phyloP scores from a whole-genome alignment of 495 filamentous ascomycete genomes.

The Neurospora sp. region DNA sequence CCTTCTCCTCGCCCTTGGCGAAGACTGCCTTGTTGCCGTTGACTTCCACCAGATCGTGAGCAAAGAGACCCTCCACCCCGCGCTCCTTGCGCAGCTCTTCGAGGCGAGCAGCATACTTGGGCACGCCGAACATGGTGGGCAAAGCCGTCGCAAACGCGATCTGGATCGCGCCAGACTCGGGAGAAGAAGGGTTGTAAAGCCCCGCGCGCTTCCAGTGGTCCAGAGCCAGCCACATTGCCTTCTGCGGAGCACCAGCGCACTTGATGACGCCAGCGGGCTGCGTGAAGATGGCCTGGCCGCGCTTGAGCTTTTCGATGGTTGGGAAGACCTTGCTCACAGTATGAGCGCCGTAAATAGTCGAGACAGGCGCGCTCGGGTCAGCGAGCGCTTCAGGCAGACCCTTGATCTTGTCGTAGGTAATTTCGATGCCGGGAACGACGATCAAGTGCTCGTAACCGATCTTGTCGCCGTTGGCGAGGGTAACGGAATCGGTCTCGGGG shows the following conservation, averaged over 20 bases:
- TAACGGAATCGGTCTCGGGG: conserved; percentile 49
- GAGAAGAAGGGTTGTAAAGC: conserved; percentile 39
- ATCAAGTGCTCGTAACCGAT: conserved; percentile 56
- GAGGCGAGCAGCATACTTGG: conserved; percentile 54
- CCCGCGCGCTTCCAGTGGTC: conserved; percentile 55
- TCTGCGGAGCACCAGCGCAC: conserved; percentile 62
- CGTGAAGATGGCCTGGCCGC: conserved; percentile 57
- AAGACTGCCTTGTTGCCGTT: conserved; percentile 47
- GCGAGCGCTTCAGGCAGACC: conserved; percentile 52
- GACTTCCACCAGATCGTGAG: conserved; percentile 53
- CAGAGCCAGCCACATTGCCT: conserved; percentile 61
- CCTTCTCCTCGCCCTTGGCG: conserved; percentile 32
- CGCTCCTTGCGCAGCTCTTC: conserved; percentile 53
- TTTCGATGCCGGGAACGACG: conserved; percentile 51
- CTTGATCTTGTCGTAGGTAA: conserved; percentile 46
- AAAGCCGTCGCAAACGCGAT: conserved; percentile 55
- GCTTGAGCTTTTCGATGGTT: conserved; percentile 43
- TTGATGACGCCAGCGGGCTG: conserved; percentile 57
- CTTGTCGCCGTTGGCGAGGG: conserved; percentile 46
- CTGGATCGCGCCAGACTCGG: conserved; percentile 39
- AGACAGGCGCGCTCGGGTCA: conserved; percentile 45
- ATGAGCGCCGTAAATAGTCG: conserved; percentile 56
- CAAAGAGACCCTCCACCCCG: conserved; percentile 55
- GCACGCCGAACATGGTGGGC: conserved; percentile 57
- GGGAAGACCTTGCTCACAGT: conserved; percentile 48